Base-by-base conservation (phyloP, 2,329 filamentous ascomycete genomes). In the Chaetomium olivaceum region DNA sequence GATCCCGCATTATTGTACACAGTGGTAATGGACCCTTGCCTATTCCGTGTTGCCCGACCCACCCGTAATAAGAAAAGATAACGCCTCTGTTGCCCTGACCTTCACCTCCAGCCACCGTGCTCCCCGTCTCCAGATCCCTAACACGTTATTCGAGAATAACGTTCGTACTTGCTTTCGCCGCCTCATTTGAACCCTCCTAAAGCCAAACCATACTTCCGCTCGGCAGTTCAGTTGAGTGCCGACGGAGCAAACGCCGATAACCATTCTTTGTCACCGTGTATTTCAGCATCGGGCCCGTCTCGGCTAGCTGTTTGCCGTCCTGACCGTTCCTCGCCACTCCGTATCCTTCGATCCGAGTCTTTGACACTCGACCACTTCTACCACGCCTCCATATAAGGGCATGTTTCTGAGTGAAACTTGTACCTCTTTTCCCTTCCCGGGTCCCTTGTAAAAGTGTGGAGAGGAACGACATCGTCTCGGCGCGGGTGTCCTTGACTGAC, bases 61-160 rank as follows among this genome's bases (percentile, higher is more conserved):
- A 68, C 69, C 39, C 48, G 67, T 61, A 67, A 69, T 63, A 63
- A 69, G 65, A 67, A 65, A 65, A 62, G 65, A 66, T 63, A 63
- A 66, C 62, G 58, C 64, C 62, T 23, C 56, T 33, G 27, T 33
- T 52, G 33, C n/a, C 46, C 54, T 62, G 58, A 58, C 60, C 58
- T 39, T 63, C 54, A 58, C 48, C 46, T 58, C 48, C 16, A 52
- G 31, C 50, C 46, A 25, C 48, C 31, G 46, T 52, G 27, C 58
- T 19, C 19, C 33, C 33, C 33, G 33, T 50, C 23, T 36, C 31
- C 12, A 51, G 48, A 4, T 51, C 39, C 39, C 39, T 7, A 6
- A 43, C 16, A 43, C 39, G 23, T 63, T 56, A 36, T 33, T 55
- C 55, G 33, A 57, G 14, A 57, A 48, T 31, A 57, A 48, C 33